Conservation (phyloP, 1,284 basidiomycete genomes). For the Testicularia cyperi region DNA sequence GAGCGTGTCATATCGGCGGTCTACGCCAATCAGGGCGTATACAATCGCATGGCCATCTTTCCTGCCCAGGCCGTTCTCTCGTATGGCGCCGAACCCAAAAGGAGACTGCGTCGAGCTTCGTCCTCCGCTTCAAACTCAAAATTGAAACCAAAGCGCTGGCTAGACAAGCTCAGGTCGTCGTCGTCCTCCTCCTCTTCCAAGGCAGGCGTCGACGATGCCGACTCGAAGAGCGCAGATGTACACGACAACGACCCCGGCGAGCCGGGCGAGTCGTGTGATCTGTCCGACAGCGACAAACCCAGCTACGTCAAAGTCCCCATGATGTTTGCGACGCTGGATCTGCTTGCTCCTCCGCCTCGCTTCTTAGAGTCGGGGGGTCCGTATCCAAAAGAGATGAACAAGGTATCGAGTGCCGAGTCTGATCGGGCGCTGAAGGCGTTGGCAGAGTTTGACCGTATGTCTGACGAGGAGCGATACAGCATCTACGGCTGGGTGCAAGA, state of each 20-base stretch:
- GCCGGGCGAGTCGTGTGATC: too few relatives aligned
- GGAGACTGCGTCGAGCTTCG: not conserved
- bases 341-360: conserved; percentile 25
- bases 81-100: conserved; percentile 6
- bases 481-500: conserved; percentile 11
- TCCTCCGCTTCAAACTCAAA: too few relatives aligned
- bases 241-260: not conserved
- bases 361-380: conserved; percentile 23
- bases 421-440: not conserved
- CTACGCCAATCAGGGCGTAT: conserved; percentile 11
- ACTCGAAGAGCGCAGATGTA: not conserved
- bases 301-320: conserved; percentile 14
- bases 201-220: not conserved
- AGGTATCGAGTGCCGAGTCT: conserved; percentile 10
- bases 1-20: conserved; percentile 19
- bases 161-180: not conserved
- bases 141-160: too few relatives aligned
- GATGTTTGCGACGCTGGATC: conserved; percentile 31
- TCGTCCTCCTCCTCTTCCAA: not conserved
- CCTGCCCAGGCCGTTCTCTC: conserved; percentile 24
- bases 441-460: conserved; percentile 11
- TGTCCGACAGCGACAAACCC: too few relatives aligned
- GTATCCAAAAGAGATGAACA: conserved; percentile 38
- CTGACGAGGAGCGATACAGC: conserved; percentile 16
- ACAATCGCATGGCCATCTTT: conserved; percentile 12